Percentiles rank a stretch among this genome's conserved stretches.
Conservation (phyloP, 208 protist genomes). For the Sergeia podlipaevii region DNA sequence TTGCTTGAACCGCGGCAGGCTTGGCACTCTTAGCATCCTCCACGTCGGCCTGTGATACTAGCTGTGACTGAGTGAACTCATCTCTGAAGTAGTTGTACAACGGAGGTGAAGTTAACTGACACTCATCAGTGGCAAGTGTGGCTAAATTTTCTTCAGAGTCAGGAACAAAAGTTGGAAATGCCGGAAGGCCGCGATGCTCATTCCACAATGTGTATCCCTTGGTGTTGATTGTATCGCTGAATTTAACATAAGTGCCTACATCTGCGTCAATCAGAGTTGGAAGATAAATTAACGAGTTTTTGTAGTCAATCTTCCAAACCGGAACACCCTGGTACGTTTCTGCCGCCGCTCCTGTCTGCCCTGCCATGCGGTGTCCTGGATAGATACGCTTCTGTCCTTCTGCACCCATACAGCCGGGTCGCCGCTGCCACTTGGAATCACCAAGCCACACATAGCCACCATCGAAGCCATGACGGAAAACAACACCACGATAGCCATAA, state of each 20-base stretch:
- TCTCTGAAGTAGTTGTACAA: slow-evolving; percentile 90
- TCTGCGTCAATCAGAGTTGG: slow-evolving; percentile 84
- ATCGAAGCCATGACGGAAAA: slow-evolving; percentile 93
- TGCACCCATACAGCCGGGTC: slow-evolving; percentile 86
- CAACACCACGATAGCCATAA: slow-evolving; percentile 91
- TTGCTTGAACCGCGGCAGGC: slow-evolving; percentile 57
- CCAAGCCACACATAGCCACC: slow-evolving; percentile 92
- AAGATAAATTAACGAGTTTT: slow-evolving; percentile 91
- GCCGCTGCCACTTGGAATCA: slow-evolving; percentile 91
- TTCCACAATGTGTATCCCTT: slow-evolving; percentile 92
- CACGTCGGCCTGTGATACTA: slow-evolving; percentile 88
- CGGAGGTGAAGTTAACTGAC: slow-evolving; percentile 85
- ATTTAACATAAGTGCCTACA: slow-evolving; percentile 88
- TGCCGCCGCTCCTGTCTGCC: slow-evolving; percentile 84
- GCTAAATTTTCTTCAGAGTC: slow-evolving; percentile 78
- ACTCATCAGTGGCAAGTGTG: slow-evolving; percentile 86
- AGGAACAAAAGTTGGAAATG: slow-evolving; percentile 91
- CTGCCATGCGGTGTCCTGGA: slow-evolving; percentile 88
- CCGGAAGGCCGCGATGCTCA: slow-evolving; percentile 81
- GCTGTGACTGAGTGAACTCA: slow-evolving; percentile 72
- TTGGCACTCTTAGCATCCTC: slow-evolving; percentile 90
- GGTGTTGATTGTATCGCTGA: slow-evolving; percentile 90
- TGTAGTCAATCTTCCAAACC: slow-evolving; percentile 93
- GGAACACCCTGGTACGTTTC: slow-evolving; percentile 89
- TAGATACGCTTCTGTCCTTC: slow-evolving; percentile 91